Evolutionary conservation across 805 yeast genomes (phyloP).

Genomic region (Zygosaccharomyces bailii): DNA sequence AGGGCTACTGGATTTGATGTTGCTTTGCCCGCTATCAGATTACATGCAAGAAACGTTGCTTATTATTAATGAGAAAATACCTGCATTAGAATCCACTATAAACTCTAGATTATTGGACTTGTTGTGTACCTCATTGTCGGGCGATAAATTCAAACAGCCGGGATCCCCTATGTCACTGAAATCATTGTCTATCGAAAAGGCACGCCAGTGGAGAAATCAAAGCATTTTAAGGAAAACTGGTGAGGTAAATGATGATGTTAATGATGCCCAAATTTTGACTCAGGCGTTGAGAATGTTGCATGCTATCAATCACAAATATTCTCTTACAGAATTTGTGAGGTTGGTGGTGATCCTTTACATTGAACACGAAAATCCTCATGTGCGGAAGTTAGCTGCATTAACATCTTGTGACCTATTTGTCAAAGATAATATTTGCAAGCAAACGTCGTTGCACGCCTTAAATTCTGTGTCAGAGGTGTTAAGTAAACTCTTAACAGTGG

Average conservation of each 20-base stretch:
- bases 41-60: slow-evolving; percentile 74
- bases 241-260: slow-evolving; percentile 40
- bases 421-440: slow-evolving; percentile 78
- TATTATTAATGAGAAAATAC: slow-evolving; percentile 66
- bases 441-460: slow-evolving; percentile 75
- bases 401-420: slow-evolving; percentile 76
- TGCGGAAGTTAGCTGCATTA: slow-evolving; percentile 78
- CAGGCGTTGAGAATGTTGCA: slow-evolving; percentile 78
- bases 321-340: slow-evolving; percentile 83
- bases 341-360: slow-evolving; percentile 79
- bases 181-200: slow-evolving; percentile 59
- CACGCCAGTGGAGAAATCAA: slow-evolving; percentile 72
- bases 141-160: slow-evolving; percentile 75
- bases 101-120: slow-evolving; percentile 67
- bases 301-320: slow-evolving; percentile 68
- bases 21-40: slow-evolving; percentile 79
- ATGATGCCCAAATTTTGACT: slow-evolving; percentile 53
- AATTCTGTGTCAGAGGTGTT: slow-evolving; percentile 82
- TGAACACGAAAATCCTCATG: slow-evolving; percentile 73
- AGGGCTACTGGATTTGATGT: slow-evolving; percentile 73
- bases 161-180: slow-evolving; percentile 73
- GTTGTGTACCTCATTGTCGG: slow-evolving; percentile 73
- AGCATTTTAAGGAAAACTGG: slow-evolving; percentile 71
- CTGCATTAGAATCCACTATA: slow-evolving; percentile 72
- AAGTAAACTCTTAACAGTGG: slow-evolving; percentile 71